Evolutionary conservation across 2,329 filamentous ascomycete species (phyloP).

Genomic region (Exophiala oligosperma): DNA sequence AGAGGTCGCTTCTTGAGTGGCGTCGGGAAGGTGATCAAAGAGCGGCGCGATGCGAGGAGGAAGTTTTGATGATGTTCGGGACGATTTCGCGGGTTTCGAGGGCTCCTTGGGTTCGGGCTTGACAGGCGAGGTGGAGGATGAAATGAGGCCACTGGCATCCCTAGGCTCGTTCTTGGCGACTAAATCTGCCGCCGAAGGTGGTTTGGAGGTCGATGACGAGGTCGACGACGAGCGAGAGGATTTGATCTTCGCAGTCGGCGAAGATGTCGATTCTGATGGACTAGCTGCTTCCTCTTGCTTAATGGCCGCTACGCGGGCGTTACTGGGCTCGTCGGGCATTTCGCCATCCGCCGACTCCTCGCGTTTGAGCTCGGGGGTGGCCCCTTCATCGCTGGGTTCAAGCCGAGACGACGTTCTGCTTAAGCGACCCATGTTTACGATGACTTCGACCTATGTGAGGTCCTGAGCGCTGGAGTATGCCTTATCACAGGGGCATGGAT

Average conservation of each 20-base stretch:
- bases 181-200: constrained; percentile 9
- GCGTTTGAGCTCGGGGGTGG: constrained; percentile 24
- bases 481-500: constrained; percentile 8
- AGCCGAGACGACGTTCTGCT: constrained; percentile 12
- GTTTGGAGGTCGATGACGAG: constrained; percentile 20
- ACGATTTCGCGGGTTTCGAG: constrained; percentile 68
- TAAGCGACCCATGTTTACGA: constrained; percentile 19
- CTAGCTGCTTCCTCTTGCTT: constrained; percentile 23
- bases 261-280: constrained; percentile 23
- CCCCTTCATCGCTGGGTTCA: constrained; percentile 19
- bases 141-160: constrained; percentile 60
- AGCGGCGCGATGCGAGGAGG: constrained; percentile 63
- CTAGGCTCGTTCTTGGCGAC: constrained; percentile 43
- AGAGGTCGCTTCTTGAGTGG: constrained; percentile 70
- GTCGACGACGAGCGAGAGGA: constrained; percentile 25
- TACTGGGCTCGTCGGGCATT: constrained; percentile 20
- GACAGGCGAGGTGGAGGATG: constrained; percentile 56
- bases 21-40: constrained; percentile 74
- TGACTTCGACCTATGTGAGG: constrained; percentile 4
- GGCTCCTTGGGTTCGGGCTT: constrained; percentile 56
- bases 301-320: constrained; percentile 20
- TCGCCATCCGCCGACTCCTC: constrained; percentile 21
- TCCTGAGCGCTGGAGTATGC: constrained; percentile 1
- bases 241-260: constrained; percentile 20
- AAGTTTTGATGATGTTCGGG: constrained; percentile 71